Base-by-base conservation (phyloP, 176 grass and related monocot species). In the Bonia amplexicaulis region DNA sequence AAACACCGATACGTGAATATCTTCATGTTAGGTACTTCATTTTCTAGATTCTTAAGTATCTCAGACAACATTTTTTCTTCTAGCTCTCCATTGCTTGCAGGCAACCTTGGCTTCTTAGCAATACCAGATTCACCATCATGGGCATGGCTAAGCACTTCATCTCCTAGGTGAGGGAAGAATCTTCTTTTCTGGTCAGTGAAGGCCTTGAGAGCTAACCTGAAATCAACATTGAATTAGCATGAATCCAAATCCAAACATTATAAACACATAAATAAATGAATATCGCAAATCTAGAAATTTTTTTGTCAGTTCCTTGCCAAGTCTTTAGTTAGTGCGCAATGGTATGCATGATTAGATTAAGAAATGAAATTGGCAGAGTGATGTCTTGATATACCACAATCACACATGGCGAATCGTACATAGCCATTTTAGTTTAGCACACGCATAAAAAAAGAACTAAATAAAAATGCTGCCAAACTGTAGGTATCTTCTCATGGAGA, bases 111-210 rank as follows among this genome's bases (percentile, higher is more conserved):
- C 57, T 81, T 95, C 71, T 95, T 95, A 16, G 88, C 69, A 80
- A 66, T 19, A 57, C 80, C 88, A 89, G 77, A 49, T 33, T 92
- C 90, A 37, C 72, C 84, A 85, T 95, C 93, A 80, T 80, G 84
- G 23, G 63, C 64, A 88, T 85, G 85, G 59, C 59, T 82, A 52
- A 88, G 73, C 73, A 79, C 77, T 82, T 97, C 95, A 76, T 97
- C 95, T 90, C 93, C 95, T 62, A 97, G 86, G 54, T 95, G 95
- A 90, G 93, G 93, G 75, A 99, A 99, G 64, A 96, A 99, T 73
- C 88, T 89, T 84, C 88, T 92, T 78, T 99, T 99, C 86, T 96
- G 97, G 65, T 99, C 91, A 69, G 86, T 99, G 81, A 99, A 99
- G 82, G 97, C 97, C 74, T 96, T 99, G 41, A 99, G 86, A 81